Evolutionary conservation across 768 basidiomycete species (phyloP), one percentile per base, ranked within the genome.

Genomic region (Pulveroboletus sp.): DNA sequence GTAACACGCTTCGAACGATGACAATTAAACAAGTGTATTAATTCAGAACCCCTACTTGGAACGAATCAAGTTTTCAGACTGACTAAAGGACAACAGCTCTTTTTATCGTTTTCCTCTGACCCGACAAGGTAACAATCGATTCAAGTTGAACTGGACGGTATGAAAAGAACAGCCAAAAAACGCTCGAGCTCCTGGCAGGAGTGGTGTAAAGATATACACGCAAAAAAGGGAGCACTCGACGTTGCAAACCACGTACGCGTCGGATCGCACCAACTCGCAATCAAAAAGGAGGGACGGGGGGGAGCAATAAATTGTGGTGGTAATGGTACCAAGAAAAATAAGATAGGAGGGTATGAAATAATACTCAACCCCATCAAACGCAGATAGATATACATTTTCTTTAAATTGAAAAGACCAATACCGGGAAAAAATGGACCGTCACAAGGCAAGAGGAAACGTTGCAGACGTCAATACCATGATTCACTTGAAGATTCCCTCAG

Each of bases 111-210:
- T 11, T 27, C 25, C 25, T 27, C 9, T 29, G 27, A 29, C 27
- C 27, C 27, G 27, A 29, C 27, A 29, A 9, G 27, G 9, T 27
- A 9, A 9, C 25, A 27, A 5, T 9, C 8, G 27, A 2, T 29
- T 29, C 27, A 29, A 9, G 27, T 29, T 29, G 27, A 46, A 40
- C 36, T 53, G 31, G 16, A 17, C 23, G 41, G 46, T 25, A 19
- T 31, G 29, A 33, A 45, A 44, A 35, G n/a, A 45, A 49, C 40
- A 60, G 36, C 35, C n/a, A 44, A 51, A 44, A 51, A 51, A 29
- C 45, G 42, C 55, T 61, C 59, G 23, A 58, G 56, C 59, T 51
- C 59, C 52, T 24, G 59, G 59, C 59, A 40, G 36, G 51, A 43
- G 50, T 24, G 24, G 31, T n/a, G n/a, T n/a, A n/a, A 27, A 16